Conservation (phyloP, 768 basidiomycete genomes). For the Rhodocollybia butyracea region DNA sequence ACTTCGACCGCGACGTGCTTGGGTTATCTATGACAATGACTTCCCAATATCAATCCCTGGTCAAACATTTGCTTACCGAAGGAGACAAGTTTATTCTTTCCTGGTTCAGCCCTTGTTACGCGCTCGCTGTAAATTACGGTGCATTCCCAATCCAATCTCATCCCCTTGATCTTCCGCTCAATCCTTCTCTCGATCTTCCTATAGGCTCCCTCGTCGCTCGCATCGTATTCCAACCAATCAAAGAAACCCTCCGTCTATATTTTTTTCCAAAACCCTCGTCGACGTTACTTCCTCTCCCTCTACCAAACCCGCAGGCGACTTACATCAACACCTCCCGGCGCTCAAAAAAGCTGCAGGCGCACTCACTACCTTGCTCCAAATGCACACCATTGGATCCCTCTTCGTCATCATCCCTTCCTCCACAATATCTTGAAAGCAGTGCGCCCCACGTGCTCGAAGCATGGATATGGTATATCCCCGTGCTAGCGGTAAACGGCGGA, state of each 20-base stretch:
- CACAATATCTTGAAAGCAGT: slow-evolving; percentile 67
- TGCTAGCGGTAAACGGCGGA: slow-evolving; percentile 86
- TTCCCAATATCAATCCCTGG: slow-evolving; percentile 75
- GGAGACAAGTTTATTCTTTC: slow-evolving; percentile 91
- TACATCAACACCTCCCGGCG: not conserved
- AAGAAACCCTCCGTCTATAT: slow-evolving; percentile 87
- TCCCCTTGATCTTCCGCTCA: too few relatives aligned
- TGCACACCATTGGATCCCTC: slow-evolving; percentile 64
- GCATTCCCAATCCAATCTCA: too few relatives aligned
- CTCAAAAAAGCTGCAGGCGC: slow-evolving; percentile 45
- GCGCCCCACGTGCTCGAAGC: slow-evolving; percentile 74
- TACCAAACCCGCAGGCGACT: not conserved
- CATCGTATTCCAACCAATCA: slow-evolving; percentile 91
- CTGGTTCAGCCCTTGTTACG: slow-evolving; percentile 83
- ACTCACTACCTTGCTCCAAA: slow-evolving; percentile 57
- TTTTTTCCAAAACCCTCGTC: slow-evolving; percentile 69
- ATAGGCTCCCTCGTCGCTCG: slow-evolving; percentile 90
- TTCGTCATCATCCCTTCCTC: slow-evolving; percentile 69
- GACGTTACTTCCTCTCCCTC: not conserved
- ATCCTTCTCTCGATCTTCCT: not conserved
- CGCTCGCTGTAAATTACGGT: slow-evolving; percentile 96
- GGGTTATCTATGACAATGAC: slow-evolving; percentile 81
- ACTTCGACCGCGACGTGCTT: slow-evolving; percentile 47
- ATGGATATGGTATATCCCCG: slow-evolving; percentile 88
- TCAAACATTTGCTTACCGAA: slow-evolving; percentile 95